phyloP scores from a whole-genome alignment of 2,329 filamentous ascomycete species.

The Dothideomycetes sp. region DNA sequence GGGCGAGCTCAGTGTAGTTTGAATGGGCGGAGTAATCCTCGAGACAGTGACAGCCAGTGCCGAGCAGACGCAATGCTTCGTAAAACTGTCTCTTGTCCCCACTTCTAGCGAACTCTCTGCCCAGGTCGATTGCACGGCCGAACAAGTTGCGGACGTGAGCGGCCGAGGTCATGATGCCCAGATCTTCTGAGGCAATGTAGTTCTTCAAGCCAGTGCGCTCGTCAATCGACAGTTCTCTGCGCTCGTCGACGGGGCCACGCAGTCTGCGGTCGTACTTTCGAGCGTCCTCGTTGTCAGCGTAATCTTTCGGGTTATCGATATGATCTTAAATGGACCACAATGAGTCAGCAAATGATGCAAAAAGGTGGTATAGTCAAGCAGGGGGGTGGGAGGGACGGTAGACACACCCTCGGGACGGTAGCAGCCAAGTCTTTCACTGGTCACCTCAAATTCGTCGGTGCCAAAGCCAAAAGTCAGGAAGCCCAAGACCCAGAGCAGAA shows the following conservation, averaged over 20 bases:
- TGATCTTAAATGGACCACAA: too few species aligned
- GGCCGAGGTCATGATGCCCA: slow-evolving; percentile 80
- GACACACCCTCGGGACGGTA: slow-evolving; percentile 43
- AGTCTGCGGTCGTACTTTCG: slow-evolving; percentile 72
- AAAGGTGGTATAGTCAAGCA: too few species aligned
- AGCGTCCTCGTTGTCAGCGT: slow-evolving; percentile 80
- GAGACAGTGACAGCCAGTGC: slow-evolving; percentile 44
- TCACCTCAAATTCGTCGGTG: slow-evolving; percentile 49
- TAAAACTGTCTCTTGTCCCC: slow-evolving; percentile 35
- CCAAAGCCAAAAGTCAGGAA: slow-evolving; percentile 51
- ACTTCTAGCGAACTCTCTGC: slow-evolving; percentile 38
- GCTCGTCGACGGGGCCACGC: slow-evolving; percentile 59
- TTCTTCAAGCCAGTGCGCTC: slow-evolving; percentile 87
- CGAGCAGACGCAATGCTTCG: slow-evolving; percentile 42
- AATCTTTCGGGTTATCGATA: slow-evolving; percentile 46
- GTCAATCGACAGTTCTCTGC: slow-evolving; percentile 37
- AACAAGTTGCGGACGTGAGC: slow-evolving; percentile 48
- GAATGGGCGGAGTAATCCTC: slow-evolving; percentile 48
- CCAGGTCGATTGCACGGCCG: slow-evolving; percentile 40
- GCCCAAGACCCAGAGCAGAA: slow-evolving; percentile 46
- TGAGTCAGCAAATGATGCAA: too few species aligned
- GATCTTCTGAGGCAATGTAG: slow-evolving; percentile 87
- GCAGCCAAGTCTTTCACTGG: slow-evolving; percentile 41
- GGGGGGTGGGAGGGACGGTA: too few species aligned
- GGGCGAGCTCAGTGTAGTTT: slow-evolving; percentile 45